Evolutionary conservation across 1,284 basidiomycete species (phyloP).

Genomic region (Trichosporon inkin): DNA sequence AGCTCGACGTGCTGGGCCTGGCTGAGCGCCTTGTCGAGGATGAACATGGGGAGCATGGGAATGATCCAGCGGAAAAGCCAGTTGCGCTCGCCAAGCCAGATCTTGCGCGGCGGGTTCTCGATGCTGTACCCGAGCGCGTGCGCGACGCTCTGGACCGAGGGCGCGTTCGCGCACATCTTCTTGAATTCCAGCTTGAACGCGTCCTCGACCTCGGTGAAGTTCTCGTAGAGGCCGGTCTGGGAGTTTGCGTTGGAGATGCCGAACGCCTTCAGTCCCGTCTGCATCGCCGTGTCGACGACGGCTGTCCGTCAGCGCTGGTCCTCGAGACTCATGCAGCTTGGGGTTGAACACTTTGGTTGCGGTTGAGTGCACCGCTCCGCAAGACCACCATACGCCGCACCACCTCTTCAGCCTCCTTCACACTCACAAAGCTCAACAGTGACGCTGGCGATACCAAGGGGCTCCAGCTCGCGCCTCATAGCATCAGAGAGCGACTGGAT

Average conservation of each 20-base stretch:
- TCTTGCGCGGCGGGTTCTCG: not conserved
- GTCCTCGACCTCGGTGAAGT: constrained; percentile 4
- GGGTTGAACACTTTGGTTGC: no score
- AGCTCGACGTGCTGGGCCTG: constrained; percentile 2
- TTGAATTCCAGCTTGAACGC: not conserved
- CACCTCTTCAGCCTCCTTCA: no score
- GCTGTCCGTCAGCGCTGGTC: not conserved
- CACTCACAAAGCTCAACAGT: constrained; percentile 6
- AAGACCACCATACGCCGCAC: no score
- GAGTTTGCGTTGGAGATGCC: not conserved
- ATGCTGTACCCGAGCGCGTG: not conserved
- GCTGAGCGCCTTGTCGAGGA: not conserved
- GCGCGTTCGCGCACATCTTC: constrained; percentile 1
- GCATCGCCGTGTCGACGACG: constrained; percentile 6
- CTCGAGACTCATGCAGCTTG: no score
- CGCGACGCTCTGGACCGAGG: not conserved
- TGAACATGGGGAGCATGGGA: not conserved
- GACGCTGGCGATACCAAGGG: constrained; percentile 12
- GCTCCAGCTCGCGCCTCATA: constrained; percentile 20
- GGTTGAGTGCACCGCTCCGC: no score
- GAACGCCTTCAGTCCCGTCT: not conserved
- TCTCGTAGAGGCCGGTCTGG: not conserved
- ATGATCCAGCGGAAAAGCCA: constrained; percentile 8
- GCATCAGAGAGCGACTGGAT: constrained; percentile 15
- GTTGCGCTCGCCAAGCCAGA: constrained; percentile 1